Evolutionary conservation across 2,329 filamentous ascomycete species (phyloP), one percentile per base, ranked within the genome.

Genomic region (Neonectria sp.): DNA sequence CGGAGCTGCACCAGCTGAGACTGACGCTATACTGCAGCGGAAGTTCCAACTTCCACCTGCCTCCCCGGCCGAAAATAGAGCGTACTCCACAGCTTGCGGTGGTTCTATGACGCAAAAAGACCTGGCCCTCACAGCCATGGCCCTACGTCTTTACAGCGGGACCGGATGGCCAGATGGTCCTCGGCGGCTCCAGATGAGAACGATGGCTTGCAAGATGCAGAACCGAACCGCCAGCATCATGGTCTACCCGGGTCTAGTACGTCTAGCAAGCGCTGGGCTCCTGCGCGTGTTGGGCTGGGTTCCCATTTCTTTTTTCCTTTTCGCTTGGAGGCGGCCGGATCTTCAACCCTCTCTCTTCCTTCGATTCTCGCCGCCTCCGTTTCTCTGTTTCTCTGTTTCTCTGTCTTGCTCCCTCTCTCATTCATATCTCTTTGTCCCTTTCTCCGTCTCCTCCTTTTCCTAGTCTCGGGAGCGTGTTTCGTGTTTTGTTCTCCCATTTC

Each of bases 381-480:
- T 59, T 49, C 63, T 64, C 55, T 61, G 35, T 65, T 21, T 63
- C 45, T 45, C 21, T 21, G 21, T 21, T 21, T 21, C 21, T 11
- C 52, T 21, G 7, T n/a, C 55, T 59, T 40, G 56, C 49, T 63
- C 56, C 29, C 25, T 60, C 17, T 52, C 9, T 52, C 40, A 29
- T 62, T 35, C 43, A 48, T 55, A 58, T 46, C 45, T 40, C 52
- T 31, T 62, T 59, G 9, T 52, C 40, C 21, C 27, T 55, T 68
- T 67, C 43, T 40, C 48, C 45, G 21, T 55, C 55, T 51, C 60
- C 37, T 63, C 40, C 40, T 57, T 60, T 59, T 52, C 25, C 55
- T 53, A 53, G 51, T 51, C 37, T 40, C 55, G 63, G 62, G 65
- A 68, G 58, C 55, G 40, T 66, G 61, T 71, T 64, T 70, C 46